Conservation (phyloP, 2,329 filamentous ascomycete species). For the Pseudogymnoascus sp. region DNA sequence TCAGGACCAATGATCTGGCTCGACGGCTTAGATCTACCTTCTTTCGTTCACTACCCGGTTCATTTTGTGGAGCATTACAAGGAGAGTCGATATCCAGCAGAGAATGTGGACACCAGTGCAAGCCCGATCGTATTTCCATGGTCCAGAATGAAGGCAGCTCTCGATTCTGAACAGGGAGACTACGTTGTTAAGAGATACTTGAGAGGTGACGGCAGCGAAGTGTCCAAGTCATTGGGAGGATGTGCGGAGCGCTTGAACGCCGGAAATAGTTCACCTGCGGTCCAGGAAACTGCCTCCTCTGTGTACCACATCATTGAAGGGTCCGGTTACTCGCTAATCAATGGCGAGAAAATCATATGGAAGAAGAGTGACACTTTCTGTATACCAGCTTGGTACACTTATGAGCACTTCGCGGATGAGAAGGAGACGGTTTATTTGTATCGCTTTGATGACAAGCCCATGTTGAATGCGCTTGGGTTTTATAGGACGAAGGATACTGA, state of each 20-base stretch:
- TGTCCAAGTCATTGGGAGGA: conserved; percentile 41
- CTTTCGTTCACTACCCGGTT: conserved; percentile 43
- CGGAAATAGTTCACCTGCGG: conserved; percentile 29
- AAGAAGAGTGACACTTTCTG: conserved; percentile 47
- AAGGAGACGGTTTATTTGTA: conserved; percentile 40
- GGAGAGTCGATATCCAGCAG: conserved; percentile 41
- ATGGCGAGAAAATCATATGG: conserved; percentile 35
- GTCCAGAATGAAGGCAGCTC: conserved; percentile 31
- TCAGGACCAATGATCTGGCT: conserved; percentile 49
- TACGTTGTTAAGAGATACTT: conserved; percentile 30
- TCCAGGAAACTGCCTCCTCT: conserved; percentile 44
- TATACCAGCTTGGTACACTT: conserved; percentile 44
- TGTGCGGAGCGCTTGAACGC: conserved; percentile 38
- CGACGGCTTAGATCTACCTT: conserved; percentile 47
- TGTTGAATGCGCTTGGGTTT: conserved; percentile 45
- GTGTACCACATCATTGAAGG: conserved; percentile 48
- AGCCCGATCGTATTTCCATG: conserved; percentile 37
- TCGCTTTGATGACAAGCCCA: conserved; percentile 47
- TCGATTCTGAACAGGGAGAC: conserved; percentile 28
- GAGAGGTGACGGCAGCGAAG: conserved; percentile 32
- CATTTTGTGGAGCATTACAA: conserved; percentile 48
- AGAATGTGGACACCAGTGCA: conserved; percentile 31
- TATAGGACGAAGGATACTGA: conserved; percentile 37
- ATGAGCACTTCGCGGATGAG: conserved; percentile 38
- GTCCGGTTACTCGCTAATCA: conserved; percentile 35